Evolutionary conservation across 495 filamentous ascomycete species (phyloP).

Genomic region (Monascus purpureus): DNA sequence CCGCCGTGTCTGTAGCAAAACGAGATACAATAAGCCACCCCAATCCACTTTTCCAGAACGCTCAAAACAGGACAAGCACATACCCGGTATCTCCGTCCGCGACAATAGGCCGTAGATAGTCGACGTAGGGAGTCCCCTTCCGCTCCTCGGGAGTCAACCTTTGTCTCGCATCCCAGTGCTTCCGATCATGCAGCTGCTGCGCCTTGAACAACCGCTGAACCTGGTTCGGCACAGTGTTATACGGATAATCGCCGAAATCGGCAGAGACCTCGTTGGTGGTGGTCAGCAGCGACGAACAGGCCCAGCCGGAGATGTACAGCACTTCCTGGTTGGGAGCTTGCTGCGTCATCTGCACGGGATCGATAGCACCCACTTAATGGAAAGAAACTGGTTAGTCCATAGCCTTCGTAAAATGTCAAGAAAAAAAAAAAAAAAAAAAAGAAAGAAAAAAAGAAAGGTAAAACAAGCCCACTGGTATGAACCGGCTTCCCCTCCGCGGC

Average conservation of each 20-base stretch:
- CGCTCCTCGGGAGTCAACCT: constrained; percentile 61
- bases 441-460: constrained; percentile 4
- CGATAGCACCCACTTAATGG: constrained; percentile 98
- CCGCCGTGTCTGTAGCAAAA: constrained; percentile 72
- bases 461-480: constrained; percentile 52
- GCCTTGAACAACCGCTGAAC: constrained; percentile 93
- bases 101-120: constrained; percentile 88
- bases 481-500: constrained; percentile 69
- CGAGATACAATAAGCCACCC: constrained; percentile 1
- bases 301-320: constrained; percentile 93
- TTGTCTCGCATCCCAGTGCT: constrained; percentile 76
- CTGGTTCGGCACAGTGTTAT: constrained; percentile 97
- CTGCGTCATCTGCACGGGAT: constrained; percentile 97
- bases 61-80: constrained; percentile 5
- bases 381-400: too few species aligned
- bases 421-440: constrained; percentile 4
- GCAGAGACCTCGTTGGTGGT: constrained; percentile 92
- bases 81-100: constrained; percentile 95
- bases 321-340: constrained; percentile 93
- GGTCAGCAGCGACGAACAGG: constrained; percentile 83
- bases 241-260: constrained; percentile 96
- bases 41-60: neutral
- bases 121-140: constrained; percentile 62
- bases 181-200: constrained; percentile 90
- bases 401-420: too few species aligned